Percentiles rank a stretch among this genome's conserved stretches.
These are phyloP conservation scores for Suillus subalutaceus DNA, from an alignment of 768 basidiomycete species.

Conservation along the genomic window DNA sequence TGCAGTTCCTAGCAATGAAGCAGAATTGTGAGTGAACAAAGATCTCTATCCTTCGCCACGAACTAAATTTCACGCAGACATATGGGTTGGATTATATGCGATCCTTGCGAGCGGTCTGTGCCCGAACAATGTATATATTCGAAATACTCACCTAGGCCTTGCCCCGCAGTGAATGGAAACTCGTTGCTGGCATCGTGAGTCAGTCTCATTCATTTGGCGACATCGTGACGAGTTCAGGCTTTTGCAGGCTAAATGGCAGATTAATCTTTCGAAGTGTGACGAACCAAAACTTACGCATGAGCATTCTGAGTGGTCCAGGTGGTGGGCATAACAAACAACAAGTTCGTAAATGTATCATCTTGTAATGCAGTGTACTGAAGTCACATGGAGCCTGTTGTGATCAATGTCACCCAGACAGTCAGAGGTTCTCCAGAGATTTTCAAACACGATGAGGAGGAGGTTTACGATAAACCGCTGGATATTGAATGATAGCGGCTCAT, in stretches of 20 bases:
- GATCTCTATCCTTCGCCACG: not conserved
- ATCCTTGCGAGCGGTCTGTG: not conserved
- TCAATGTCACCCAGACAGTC: not conserved
- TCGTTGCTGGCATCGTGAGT: slow-evolving; percentile 2
- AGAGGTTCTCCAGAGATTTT: not conserved
- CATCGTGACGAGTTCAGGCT: not conserved
- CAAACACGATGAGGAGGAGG: not conserved
- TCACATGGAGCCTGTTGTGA: not conserved
- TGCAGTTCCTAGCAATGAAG: slow-evolving; percentile 5
- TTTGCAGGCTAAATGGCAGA: slow-evolving; percentile 4
- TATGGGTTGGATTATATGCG: slow-evolving; percentile 9
- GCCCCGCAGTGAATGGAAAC: not conserved
- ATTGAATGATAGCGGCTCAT: not conserved
- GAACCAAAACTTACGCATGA: not conserved
- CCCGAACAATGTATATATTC: not conserved
- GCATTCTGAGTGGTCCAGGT: not conserved
- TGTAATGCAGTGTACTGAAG: not conserved
- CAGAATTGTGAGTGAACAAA: slow-evolving; percentile 1
- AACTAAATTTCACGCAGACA: not conserved
- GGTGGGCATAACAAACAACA: not conserved
- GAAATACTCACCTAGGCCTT: not conserved
- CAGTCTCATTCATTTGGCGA: too few species aligned
- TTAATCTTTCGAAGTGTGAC: not conserved
- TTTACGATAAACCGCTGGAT: not conserved
- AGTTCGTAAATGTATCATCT: not conserved